Evolutionary conservation across 805 yeast species (phyloP), one percentile per base, ranked within the genome.

Genomic region (Sugiyamaella smithiae): DNA sequence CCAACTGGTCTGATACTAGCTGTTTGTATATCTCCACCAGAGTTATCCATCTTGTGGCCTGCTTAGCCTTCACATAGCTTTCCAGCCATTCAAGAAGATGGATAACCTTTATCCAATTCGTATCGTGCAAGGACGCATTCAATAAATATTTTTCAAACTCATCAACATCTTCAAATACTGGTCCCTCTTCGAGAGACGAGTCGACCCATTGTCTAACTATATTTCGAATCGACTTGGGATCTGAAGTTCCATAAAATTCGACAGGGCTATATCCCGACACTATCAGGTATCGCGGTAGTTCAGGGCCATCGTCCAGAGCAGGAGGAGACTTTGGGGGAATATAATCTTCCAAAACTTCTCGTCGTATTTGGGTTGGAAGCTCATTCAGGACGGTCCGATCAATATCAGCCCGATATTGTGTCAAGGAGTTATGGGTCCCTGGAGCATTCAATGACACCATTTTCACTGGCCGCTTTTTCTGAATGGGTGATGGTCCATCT

Each of bases 361-460:
- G 55, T 55, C 80, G 80, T 3, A 89, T 78, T 20, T 82, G 84
- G 1, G 64, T 57, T 0, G 97, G 97, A 6, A 89, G 65, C 41
- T 74, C 77, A 9, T 75, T 69, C 58, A 87, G 78, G 1, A 85
- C 86, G 1, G 75, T 78, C 75, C 81, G 72, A 57, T 88, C 88
- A 29, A 84, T 71, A n/a, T 76, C 45, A 5, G 11, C 43, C 25
- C n/a, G 52, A n/a, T 51, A 57, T 37, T 38, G 55, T 40, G 32
- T 40, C 29, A 43, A 24, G 29, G 43, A 37, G 11, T 31, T 17
- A 14, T 23, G 26, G 19, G 19, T 25, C 22, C n/a, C 14, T 5
- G 42, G 40, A 11, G 50, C 46, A 37, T 40, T 42, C 40, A 46
- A 25, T 11, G 46, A 24, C 2, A 45, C 33, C 37, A 35, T 49